These are phyloP conservation scores for Tuber melanosporum DNA, from an alignment of 495 filamentous ascomycete genomes.

Conservation along the genomic window DNA sequence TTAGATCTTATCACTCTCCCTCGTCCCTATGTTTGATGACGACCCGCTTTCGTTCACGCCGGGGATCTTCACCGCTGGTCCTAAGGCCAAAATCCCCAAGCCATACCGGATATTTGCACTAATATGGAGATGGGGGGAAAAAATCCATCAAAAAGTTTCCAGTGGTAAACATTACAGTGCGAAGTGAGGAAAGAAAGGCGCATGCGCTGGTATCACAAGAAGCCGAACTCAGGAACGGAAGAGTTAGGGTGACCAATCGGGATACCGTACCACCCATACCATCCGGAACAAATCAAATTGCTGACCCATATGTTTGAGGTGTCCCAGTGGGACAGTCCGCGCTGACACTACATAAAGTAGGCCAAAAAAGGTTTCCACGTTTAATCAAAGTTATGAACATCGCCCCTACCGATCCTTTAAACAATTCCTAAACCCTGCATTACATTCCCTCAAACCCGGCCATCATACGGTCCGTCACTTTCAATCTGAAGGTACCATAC, in stretches of 20 bases:
- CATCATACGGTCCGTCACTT: too few relatives aligned
- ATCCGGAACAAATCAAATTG: too few relatives aligned
- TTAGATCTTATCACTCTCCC: background rate
- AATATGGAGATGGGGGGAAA: background rate
- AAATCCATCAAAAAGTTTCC: background rate
- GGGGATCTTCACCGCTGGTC: background rate
- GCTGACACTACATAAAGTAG: too few relatives aligned
- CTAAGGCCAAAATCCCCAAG: background rate
- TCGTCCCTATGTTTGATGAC: background rate
- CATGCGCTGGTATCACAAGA: too few relatives aligned
- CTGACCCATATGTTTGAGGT: too few relatives aligned
- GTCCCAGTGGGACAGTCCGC: too few relatives aligned
- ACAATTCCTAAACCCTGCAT: too few relatives aligned
- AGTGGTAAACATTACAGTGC: background rate
- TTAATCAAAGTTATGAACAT: too few relatives aligned
- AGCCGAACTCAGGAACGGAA: background rate
- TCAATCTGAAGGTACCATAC: too few relatives aligned
- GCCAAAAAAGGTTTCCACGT: too few relatives aligned
- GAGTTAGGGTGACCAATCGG: background rate
- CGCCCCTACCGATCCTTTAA: too few relatives aligned
- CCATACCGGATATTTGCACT: background rate
- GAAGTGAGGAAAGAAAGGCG: background rate
- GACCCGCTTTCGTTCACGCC: background rate
- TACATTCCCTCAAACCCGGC: too few relatives aligned
- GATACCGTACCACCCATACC: background rate